Percentiles rank a stretch among this genome's conserved stretches.
phyloP scores from a whole-genome alignment of 768 basidiomycete genomes.

The Boletus rubescentipes region DNA sequence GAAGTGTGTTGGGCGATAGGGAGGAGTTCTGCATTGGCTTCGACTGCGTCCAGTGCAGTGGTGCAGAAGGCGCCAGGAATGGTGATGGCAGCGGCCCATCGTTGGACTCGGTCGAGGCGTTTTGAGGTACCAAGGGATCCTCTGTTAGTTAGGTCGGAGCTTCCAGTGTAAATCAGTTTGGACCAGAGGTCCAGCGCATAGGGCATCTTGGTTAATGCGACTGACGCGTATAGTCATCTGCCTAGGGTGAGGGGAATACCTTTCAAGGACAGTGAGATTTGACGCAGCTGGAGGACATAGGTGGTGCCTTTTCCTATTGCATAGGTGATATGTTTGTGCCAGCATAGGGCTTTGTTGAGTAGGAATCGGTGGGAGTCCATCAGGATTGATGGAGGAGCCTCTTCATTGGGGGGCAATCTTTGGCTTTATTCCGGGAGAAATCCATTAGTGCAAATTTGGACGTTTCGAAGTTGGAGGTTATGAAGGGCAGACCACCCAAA shows the following conservation, averaged over 20 bases:
- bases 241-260: background rate
- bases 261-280: background rate
- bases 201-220: background rate
- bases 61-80: background rate
- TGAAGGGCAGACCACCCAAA: no score
- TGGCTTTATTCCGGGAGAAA: background rate
- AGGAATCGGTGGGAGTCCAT: background rate
- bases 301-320: background rate
- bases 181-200: background rate
- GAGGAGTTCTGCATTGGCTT: background rate
- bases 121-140: background rate
- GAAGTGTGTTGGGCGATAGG: fast-evolving
- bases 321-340: background rate
- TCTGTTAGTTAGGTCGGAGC: background rate
- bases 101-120: background rate
- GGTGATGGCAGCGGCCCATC: background rate
- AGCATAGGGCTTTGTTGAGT: background rate
- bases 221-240: background rate
- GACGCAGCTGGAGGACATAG: background rate
- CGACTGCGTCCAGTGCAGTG: background rate
- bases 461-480: no score
- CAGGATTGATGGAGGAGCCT: background rate
- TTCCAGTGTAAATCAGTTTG: background rate
- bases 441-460: conserved; percentile 22
- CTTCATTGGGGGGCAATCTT: background rate